phyloP scores from a whole-genome alignment of 805 yeast genomes.

The Barnettozyma populi region DNA sequence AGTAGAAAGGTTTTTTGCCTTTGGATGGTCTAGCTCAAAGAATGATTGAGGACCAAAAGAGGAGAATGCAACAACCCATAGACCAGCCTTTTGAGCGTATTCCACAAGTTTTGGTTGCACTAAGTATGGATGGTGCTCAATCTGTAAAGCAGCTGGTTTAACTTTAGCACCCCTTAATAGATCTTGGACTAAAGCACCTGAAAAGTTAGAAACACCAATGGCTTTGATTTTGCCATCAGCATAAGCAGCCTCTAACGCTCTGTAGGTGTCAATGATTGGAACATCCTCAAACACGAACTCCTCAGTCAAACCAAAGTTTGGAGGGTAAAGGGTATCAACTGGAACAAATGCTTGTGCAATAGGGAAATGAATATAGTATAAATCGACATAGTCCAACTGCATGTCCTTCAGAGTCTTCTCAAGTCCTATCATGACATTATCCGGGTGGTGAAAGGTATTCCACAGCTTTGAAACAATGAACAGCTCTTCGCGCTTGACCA shows the following conservation, averaged over 20 bases:
- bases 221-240: constrained; percentile 62
- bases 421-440: constrained; percentile 61
- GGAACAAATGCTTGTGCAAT: constrained; percentile 73
- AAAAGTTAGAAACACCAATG: constrained; percentile 79
- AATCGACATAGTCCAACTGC: constrained; percentile 72
- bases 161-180: constrained; percentile 62
- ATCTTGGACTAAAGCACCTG: constrained; percentile 64
- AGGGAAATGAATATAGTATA: constrained; percentile 88
- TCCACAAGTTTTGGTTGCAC: constrained; percentile 64
- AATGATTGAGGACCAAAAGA: constrained; percentile 84
- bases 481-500: constrained; percentile 70
- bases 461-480: constrained; percentile 81
- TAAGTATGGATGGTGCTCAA: constrained; percentile 89
- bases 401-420: constrained; percentile 63
- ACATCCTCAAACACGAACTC: constrained; percentile 42
- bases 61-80: constrained; percentile 76
- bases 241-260: constrained; percentile 63
- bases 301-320: constrained; percentile 55
- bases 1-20: constrained; percentile 20
- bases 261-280: constrained; percentile 71
- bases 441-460: constrained; percentile 80
- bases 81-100: constrained; percentile 49
- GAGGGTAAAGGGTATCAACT: constrained; percentile 73
- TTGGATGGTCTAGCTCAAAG: constrained; percentile 54
- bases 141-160: constrained; percentile 75